Evolutionary conservation across 305 asterid species (phyloP).

Genomic region (Ilex paraguariensis): DNA sequence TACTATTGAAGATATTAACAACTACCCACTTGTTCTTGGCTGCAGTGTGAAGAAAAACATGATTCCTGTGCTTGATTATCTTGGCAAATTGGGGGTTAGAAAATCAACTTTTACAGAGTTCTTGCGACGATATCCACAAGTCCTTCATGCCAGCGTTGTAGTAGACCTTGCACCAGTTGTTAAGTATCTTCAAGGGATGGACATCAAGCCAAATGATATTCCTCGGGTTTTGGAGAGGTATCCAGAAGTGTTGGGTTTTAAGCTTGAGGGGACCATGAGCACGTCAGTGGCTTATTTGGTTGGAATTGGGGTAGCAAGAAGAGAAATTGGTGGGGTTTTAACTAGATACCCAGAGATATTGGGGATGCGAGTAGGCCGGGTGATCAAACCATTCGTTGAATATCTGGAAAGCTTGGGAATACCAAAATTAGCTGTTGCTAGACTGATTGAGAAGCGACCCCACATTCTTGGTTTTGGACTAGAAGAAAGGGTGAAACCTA

Average conservation of each 20-base stretch:
- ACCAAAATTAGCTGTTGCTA: conserved; percentile 70
- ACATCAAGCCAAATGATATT: conserved; percentile 76
- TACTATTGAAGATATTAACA: conserved; percentile 80
- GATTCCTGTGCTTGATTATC: conserved; percentile 95
- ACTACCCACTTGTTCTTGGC: conserved; percentile 94
- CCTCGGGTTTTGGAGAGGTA: conserved; percentile 83
- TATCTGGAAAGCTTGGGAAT: conserved; percentile 77
- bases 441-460: conserved; percentile 79
- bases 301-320: conserved; percentile 91
- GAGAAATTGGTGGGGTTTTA: conserved; percentile 79
- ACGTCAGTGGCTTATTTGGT: conserved; percentile 95
- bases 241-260: conserved; percentile 90
- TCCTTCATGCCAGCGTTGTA: conserved; percentile 96
- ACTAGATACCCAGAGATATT: conserved; percentile 80
- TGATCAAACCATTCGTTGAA: conserved; percentile 88
- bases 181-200: conserved; percentile 94
- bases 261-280: conserved; percentile 99
- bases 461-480: conserved; percentile 88
- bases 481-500: conserved; percentile 65
- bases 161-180: conserved; percentile 93
- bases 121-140: conserved; percentile 82
- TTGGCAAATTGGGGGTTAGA: conserved; percentile 84
- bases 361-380: conserved; percentile 97
- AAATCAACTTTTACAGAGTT: conserved; percentile 81
- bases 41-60: conserved; percentile 98